phyloP scores from a whole-genome alignment of 495 filamentous ascomycete species.

The Friedmanniomyces simplex region DNA sequence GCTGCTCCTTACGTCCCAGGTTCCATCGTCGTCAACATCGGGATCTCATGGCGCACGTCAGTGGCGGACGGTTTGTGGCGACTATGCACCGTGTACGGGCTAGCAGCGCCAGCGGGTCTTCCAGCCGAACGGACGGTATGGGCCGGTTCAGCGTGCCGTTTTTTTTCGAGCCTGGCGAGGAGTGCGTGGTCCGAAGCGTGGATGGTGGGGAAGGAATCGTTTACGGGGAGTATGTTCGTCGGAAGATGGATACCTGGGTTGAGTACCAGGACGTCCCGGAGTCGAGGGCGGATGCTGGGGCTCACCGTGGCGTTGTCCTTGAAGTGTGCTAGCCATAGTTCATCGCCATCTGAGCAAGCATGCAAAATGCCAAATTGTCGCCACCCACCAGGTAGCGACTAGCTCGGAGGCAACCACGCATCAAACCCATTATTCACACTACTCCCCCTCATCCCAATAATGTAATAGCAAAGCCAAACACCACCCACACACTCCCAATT shows the following conservation, averaged over 20 bases:
- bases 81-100: slow-evolving; percentile 39
- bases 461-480: background rate
- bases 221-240: slow-evolving; percentile 38
- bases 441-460: background rate
- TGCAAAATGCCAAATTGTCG: too few relatives aligned
- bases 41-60: slow-evolving; percentile 36
- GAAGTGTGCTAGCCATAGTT: too few relatives aligned
- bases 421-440: background rate
- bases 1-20: slow-evolving; percentile 36
- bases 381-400: too few relatives aligned
- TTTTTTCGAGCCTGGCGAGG: slow-evolving; percentile 41
- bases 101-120: background rate
- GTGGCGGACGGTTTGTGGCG: slow-evolving; percentile 39
- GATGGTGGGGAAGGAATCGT: slow-evolving; percentile 29
- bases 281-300: too few relatives aligned
- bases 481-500: background rate
- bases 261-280: slow-evolving; percentile 36
- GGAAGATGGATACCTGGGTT: slow-evolving; percentile 41
- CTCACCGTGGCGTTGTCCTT: too few relatives aligned
- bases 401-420: background rate
- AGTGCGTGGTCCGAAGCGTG: slow-evolving; percentile 33
- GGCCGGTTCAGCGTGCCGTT: slow-evolving; percentile 40
- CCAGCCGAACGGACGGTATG: slow-evolving; percentile 12
- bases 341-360: too few relatives aligned
- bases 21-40: slow-evolving; percentile 42